phyloP scores from a whole-genome alignment of 2,329 filamentous ascomycete species.

The Cladorrhinum sp. region DNA sequence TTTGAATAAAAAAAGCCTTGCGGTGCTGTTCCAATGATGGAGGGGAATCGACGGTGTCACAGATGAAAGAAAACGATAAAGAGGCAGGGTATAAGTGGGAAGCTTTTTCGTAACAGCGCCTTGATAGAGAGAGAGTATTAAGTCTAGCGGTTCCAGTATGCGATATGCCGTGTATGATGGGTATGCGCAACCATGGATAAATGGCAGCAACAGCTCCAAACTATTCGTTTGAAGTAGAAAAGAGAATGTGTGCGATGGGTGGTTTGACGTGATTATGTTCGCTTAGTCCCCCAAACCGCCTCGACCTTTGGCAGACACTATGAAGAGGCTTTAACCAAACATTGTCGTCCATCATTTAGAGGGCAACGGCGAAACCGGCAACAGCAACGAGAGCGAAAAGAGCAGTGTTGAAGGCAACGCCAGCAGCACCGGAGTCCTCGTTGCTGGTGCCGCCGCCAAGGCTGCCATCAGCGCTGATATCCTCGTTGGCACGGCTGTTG shows the following conservation, averaged over 20 bases:
- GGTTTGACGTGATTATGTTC: conserved; percentile 10
- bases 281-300: conserved; percentile 5
- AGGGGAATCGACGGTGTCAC: not conserved
- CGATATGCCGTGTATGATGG: conserved; percentile 26
- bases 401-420: conserved; percentile 46
- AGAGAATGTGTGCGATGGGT: conserved; percentile 14
- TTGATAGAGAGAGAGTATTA: conserved; percentile 36
- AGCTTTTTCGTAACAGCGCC: conserved; percentile 16
- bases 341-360: conserved; percentile 28
- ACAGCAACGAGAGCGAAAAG: conserved; percentile 47
- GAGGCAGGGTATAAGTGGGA: not conserved
- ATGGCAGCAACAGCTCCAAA: conserved; percentile 21
- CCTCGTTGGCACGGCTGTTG: conserved; percentile 52
- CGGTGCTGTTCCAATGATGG: not conserved
- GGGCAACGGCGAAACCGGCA: conserved; percentile 48
- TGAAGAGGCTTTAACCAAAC: conserved; percentile 1
- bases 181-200: conserved; percentile 14
- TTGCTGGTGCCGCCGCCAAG: conserved; percentile 28
- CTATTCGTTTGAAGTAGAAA: conserved; percentile 21
- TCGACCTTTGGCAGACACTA: conserved; percentile 7
- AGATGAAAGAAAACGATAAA: conserved; percentile 9
- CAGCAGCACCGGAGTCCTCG: conserved; percentile 42
- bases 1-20: not conserved
- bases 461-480: conserved; percentile 36
- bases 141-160: conserved; percentile 44